Evolutionary conservation across 306 rosid genomes (phyloP), one percentile per base, ranked within the genome.

Genomic region (Dryas octopetala): DNA sequence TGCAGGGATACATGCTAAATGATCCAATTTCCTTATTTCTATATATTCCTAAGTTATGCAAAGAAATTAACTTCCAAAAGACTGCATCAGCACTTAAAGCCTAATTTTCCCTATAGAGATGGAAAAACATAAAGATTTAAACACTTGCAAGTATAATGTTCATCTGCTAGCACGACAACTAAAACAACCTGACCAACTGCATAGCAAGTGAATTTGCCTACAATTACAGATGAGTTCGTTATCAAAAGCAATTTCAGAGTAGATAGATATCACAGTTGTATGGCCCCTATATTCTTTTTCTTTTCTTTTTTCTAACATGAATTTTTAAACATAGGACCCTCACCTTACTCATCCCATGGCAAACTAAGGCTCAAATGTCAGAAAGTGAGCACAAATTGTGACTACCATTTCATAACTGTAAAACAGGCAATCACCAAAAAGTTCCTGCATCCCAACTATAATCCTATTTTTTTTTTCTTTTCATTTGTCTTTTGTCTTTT

Each of bases 391-490:
- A 61, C 17, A 32, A 32, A 32, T 32, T 32, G 38, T 46, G 4
- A 8, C 49, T 4, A 46, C 1, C 9, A 46, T 46, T 46, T 46
- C 9, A 46, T 46, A 46, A 46, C 0, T 46, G 49, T 5, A 45
- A n/a, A 16, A 17, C 70, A 17, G n/a, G 51, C 53, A 65, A 65
- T 17, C 38, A 66, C 52, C 40, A 66, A 66, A 65, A 9, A 46
- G 9, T 5, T 46, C 49, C 49, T 4, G 49, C 5, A 46, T 32
- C 38, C 38, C 38, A 32, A 32, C 38, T 32, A 32, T 32, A 32
- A 32, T 32, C 38, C 38, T 32, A 32, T 32, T 32, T 32, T 32
- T 32, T 32, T 1, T 2, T 1, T 32, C 3, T 32, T 32, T 32
- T 32, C 38, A 32, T 32, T 32, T 32, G 38, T 32, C 38, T 2